Evolutionary conservation across 2,329 filamentous ascomycete genomes (phyloP).

Genomic region (Penicillium hordei): DNA sequence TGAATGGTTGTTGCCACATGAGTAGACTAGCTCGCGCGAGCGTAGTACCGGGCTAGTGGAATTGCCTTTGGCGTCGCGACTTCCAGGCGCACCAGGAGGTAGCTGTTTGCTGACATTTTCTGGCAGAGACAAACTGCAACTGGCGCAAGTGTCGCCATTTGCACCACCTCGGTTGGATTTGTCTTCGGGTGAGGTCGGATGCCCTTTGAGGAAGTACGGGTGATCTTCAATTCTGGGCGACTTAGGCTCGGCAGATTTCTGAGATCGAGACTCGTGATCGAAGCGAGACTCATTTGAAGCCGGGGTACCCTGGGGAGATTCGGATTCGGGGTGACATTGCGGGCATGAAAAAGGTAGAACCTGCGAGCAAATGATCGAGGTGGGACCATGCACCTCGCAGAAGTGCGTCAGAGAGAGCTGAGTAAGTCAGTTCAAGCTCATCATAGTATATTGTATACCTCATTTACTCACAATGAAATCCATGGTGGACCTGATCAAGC

Average conservation of each 20-base stretch:
- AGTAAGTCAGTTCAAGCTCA: conserved; percentile 4
- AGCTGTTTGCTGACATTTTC: conserved; percentile 55
- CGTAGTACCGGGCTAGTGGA: conserved; percentile 57
- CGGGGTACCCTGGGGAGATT: conserved; percentile 37
- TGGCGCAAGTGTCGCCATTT: conserved; percentile 57
- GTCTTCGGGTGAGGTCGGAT: conserved; percentile 45
- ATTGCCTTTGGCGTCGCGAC: conserved; percentile 49
- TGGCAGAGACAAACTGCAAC: conserved; percentile 57
- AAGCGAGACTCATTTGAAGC: conserved; percentile 26
- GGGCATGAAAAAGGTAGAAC: conserved; percentile 55
- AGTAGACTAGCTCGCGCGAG: conserved; percentile 54
- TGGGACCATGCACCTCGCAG: conserved; percentile 63
- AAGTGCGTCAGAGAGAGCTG: conserved; percentile 64
- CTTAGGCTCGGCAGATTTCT: conserved; percentile 18
- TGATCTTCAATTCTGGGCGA: conserved; percentile 48
- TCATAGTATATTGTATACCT: not conserved
- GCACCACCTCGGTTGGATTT: conserved; percentile 44
- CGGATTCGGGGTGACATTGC: conserved; percentile 50
- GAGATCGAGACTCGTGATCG: conserved; percentile 14
- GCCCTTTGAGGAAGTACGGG: conserved; percentile 51
- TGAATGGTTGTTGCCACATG: conserved; percentile 46
- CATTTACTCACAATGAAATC: conserved; percentile 46
- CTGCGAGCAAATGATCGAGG: conserved; percentile 62
- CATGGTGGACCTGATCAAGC: conserved; percentile 31
- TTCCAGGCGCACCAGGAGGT: conserved; percentile 53